Conservation (phyloP, 495 filamentous ascomycete genomes). For the Penicillium subrubescens region DNA sequence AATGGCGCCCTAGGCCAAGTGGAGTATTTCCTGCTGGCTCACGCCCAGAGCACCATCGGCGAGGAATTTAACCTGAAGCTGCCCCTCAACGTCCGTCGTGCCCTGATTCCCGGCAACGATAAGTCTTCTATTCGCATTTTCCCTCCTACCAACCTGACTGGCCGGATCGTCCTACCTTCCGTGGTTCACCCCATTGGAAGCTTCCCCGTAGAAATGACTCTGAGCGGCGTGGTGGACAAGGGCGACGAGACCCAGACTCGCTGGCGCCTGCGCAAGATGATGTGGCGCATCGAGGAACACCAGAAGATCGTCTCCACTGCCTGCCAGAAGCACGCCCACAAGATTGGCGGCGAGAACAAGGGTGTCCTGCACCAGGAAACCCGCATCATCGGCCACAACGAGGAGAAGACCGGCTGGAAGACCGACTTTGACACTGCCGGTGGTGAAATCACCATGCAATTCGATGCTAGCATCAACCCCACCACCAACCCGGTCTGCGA, state of each 20-base stretch:
- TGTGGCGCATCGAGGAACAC: constrained; percentile 90
- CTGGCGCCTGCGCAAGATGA: constrained; percentile 87
- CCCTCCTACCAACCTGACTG: constrained; percentile 90
- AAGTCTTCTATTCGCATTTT: constrained; percentile 85
- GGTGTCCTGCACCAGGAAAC: constrained; percentile 77
- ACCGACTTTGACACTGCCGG: constrained; percentile 75
- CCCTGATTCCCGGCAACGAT: constrained; percentile 73
- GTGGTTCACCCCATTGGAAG: constrained; percentile 86
- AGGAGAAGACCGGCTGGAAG: constrained; percentile 92
- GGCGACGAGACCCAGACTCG: constrained; percentile 65
- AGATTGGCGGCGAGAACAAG: constrained; percentile 71
- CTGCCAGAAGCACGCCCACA: constrained; percentile 75
- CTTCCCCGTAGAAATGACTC: constrained; percentile 73
- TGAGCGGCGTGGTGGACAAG: constrained; percentile 76
- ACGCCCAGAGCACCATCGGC: constrained; percentile 59
- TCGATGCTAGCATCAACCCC: constrained; percentile 69
- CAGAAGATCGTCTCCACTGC: constrained; percentile 78
- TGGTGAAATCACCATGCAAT: constrained; percentile 79
- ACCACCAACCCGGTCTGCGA: constrained; percentile 72
- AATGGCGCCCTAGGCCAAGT: constrained; percentile 71
- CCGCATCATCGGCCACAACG: constrained; percentile 71
- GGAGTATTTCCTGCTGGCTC: constrained; percentile 77
- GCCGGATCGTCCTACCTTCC: constrained; percentile 74
- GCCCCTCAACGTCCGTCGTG: constrained; percentile 70
- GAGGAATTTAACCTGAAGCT: constrained; percentile 68